A percentile compares a stretch with the other conserved stretches of the same genome.
phyloP scores from a whole-genome alignment of 2,329 filamentous ascomycete species.

The Neocucurbitaria cava region DNA sequence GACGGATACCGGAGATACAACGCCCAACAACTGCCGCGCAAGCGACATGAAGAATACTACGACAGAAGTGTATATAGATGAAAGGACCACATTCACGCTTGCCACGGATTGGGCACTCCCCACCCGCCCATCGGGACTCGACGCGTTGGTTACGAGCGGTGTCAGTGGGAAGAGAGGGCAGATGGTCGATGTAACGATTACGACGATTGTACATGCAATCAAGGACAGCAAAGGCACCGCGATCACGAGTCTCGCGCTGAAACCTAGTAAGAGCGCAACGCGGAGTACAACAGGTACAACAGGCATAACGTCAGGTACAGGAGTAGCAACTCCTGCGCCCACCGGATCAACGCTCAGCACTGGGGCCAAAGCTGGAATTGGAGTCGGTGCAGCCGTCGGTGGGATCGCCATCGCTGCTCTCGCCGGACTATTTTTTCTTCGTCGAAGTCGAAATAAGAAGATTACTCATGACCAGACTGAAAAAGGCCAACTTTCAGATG shows the following conservation, averaged over 20 bases:
- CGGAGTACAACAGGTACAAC: slow-evolving; percentile 5
- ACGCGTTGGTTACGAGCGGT: slow-evolving; percentile 17
- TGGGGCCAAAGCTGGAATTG: slow-evolving; percentile 12
- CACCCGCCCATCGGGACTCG: slow-evolving; percentile 10
- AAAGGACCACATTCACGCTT: slow-evolving; percentile 1
- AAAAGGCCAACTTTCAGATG: neutral
- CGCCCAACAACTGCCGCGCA: neutral
- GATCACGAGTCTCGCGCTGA: slow-evolving; percentile 2
- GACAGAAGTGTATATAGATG: neutral
- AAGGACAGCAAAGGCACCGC: slow-evolving; percentile 12
- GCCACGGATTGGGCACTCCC: slow-evolving; percentile 19
- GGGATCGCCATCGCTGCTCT: neutral
- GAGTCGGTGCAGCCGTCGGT: slow-evolving; percentile 2
- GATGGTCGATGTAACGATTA: slow-evolving; percentile 22
- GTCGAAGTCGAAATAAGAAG: neutral
- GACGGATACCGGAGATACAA: neutral
- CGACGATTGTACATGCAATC: slow-evolving; percentile 9
- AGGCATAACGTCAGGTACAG: neutral
- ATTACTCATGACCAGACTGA: neutral
- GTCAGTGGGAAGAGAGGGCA: slow-evolving; percentile 12
- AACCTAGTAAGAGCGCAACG: slow-evolving; percentile 10
- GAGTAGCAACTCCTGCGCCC: too few species aligned
- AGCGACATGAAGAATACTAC: slow-evolving; percentile 3
- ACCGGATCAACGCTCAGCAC: neutral
- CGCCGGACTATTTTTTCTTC: neutral